Base-by-base conservation (phyloP, 2,329 filamentous ascomycete genomes). In the Exophiala oligosperma region DNA sequence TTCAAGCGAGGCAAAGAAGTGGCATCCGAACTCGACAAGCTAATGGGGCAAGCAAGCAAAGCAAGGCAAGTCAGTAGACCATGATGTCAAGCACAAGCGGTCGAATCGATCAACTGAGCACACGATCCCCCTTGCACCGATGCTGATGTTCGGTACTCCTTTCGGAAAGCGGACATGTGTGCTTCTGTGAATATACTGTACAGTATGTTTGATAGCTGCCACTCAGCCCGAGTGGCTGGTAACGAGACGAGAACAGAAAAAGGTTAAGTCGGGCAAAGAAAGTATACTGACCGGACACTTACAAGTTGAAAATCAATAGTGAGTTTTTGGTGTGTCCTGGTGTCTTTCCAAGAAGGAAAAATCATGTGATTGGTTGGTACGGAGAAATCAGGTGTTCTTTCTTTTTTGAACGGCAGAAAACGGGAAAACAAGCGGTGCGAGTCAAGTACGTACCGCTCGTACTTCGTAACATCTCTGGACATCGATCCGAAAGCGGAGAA, bases 231-330 rank as follows among this genome's bases (percentile, higher is more conserved):
- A 41, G 46, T 48, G 46, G 46, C 46, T 48, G 46, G 46, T 14
- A 46, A 24, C 46, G 26, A 32, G 9, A 48, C 5, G 7, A 24
- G 7, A 29, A 8, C 6, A n/a, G 29, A 28, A 24, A 48, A 14
- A 29, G 24, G 7, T 24, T 24, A 29, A n/a, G 12, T 28, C 11
- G 28, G 46, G 46, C 23, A 48, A 48, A 24, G 17, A 23, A 48
- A 48, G 28, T 28, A 29, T 24, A 48, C 46, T 32, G 46, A 48
- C 46, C 46, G 46, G 46, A 48, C 23, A 48, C 46, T 48, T 48
- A 28, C n/a, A 48, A 2, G 23, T 48, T 4, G 46, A 28, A 32
- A 32, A 48, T 48, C 46, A 29, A 48, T 48, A 48, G 46, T 48
- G 14, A n/a, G 28, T 17, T 28, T n/a, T 48, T 17, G 12, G 29